These are phyloP conservation scores for Naganishia sp. DNA, from an alignment of 1,284 basidiomycete species.

Conservation along the genomic window DNA sequence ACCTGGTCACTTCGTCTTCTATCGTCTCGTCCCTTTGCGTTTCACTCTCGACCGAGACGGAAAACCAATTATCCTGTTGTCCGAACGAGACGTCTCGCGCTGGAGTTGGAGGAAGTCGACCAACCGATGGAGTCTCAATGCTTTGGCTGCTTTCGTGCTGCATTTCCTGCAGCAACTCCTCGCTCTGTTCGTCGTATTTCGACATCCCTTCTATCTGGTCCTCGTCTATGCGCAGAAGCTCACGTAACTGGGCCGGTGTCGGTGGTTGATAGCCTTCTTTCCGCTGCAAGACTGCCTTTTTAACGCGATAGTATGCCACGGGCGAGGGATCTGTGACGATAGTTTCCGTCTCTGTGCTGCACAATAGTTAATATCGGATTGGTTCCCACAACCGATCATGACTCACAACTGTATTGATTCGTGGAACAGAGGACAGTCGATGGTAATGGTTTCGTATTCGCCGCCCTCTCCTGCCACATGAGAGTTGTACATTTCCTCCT, in stretches of 20 bases:
- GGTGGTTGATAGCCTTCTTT: constrained; percentile 56
- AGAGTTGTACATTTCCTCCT: constrained; percentile 82
- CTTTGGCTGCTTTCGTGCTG: constrained; percentile 59
- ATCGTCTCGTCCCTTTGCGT: constrained; percentile 34
- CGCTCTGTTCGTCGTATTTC: constrained; percentile 38
- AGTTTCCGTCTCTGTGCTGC: constrained; percentile 65
- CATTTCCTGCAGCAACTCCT: constrained; percentile 33
- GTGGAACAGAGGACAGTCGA: constrained; percentile 88
- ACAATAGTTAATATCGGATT: background rate
- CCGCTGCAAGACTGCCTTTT: constrained; percentile 62
- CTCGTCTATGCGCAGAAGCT: constrained; percentile 42
- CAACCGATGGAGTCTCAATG: background rate
- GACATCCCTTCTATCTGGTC: constrained; percentile 34
- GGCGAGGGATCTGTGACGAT: constrained; percentile 67
- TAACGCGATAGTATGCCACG: constrained; percentile 83
- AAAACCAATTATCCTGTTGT: constrained; percentile 45
- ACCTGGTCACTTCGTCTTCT: constrained; percentile 41
- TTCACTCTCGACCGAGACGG: constrained; percentile 38
- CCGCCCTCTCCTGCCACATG: constrained; percentile 98
- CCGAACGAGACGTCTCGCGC: constrained; percentile 34
- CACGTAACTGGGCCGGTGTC: constrained; percentile 38
- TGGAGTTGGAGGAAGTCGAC: background rate
- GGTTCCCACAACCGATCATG: background rate
- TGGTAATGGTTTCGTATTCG: constrained; percentile 93
- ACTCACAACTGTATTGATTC: constrained; percentile 70